phyloP scores from a whole-genome alignment of 1,284 basidiomycete genomes.

The Heliocybe sulcata region DNA sequence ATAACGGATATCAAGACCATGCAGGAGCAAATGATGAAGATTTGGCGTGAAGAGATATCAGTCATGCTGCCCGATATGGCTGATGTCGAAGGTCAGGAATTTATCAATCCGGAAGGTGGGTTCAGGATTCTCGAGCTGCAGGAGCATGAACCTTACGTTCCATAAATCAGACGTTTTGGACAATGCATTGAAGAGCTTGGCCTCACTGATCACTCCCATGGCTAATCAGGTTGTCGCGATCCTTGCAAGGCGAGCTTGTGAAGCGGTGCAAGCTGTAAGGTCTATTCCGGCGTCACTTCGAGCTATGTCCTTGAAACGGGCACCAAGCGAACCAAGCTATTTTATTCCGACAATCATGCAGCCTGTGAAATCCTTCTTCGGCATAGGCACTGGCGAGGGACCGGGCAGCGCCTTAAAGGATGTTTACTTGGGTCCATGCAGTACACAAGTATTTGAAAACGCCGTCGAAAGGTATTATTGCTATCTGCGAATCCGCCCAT shows the following conservation, averaged over 20 bases:
- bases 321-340: conserved; percentile 73
- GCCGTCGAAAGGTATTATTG: conserved; percentile 57
- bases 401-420: conserved; percentile 52
- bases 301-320: conserved; percentile 61
- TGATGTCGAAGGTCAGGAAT: conserved; percentile 27
- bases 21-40: conserved; percentile 35
- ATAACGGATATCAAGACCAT: conserved; percentile 61
- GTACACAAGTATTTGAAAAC: conserved; percentile 64
- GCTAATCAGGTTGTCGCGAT: conserved; percentile 65
- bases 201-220: conserved; percentile 42
- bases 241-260: conserved; percentile 73
- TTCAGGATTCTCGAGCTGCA: too few species aligned
- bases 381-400: conserved; percentile 44
- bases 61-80: conserved; percentile 43
- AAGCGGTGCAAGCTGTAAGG: conserved; percentile 81
- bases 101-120: conserved; percentile 44
- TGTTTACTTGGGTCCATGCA: conserved; percentile 45
- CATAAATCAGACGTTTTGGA: conserved; percentile 45
- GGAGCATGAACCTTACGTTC: conserved; percentile 3
- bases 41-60: conserved; percentile 66
- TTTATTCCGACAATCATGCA: conserved; percentile 80
- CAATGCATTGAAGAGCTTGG: conserved; percentile 40
- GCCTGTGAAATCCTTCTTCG: conserved; percentile 78
- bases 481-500: neutral
- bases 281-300: conserved; percentile 86